Base-by-base conservation (phyloP, 371 early-diverging fungal species). In the Apophysomyces elegans region DNA sequence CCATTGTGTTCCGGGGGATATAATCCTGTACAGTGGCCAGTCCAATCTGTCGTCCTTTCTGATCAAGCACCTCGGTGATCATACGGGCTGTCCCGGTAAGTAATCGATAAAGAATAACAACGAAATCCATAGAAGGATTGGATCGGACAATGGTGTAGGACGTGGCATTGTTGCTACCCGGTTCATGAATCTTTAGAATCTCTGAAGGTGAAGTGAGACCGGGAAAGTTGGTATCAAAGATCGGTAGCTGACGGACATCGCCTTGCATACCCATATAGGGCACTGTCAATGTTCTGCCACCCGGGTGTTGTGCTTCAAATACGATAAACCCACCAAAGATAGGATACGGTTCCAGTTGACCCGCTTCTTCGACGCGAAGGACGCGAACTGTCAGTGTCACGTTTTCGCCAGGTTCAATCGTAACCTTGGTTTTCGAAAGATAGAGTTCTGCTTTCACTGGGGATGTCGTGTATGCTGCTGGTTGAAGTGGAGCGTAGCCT, bases 221-320 rank as follows among this genome's bases (percentile, higher is more conserved):
- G 1, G 80, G 83, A 39, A 70, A 79, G 0, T 65, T 63, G 5
- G 16, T 8, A 12, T 61, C 83, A 65, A 88, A 77, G 14, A 86
- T 81, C 6, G 85, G 87, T 2, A 88, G 66, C 13, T 76, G 63
- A 39, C 59, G 43, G n/a, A 84, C 56, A 37, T 84, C 71, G 1
- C 90, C 88, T 59, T 74, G 71, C 36, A 86, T 56, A 35, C 88
- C 90, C 32, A 81, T 66, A 65, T 86, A 89, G 7, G 90, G 90
- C 4, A 88, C 63, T 26, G 75, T 75, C 56, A 81, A 71, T 8
- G 74, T 18, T 11, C 60, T 58, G 21, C 47, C 36, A 12, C 66
- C 56, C 32, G 32, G 56, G 60, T 43, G 14, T 59, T 59, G 1
- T 65, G 18, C 8, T 4, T 21, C 54, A 50, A n/a, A 59, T 32